Conservation (phyloP, 768 basidiomycete genomes). For the Rhizopogon roseolus region DNA sequence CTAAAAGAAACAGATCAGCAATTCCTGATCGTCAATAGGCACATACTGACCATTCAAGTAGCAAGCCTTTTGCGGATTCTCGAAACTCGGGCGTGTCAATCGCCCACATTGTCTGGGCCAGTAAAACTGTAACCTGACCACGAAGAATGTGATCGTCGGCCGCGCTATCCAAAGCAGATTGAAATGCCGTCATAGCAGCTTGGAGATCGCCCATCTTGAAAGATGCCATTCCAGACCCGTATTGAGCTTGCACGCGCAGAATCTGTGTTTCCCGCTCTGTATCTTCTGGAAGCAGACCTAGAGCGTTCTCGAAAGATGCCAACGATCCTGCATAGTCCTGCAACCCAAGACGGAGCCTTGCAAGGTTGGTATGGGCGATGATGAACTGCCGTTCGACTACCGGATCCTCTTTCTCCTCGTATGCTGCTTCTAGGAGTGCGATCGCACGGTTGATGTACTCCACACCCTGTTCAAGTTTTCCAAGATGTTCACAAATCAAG, state of each 20-base stretch:
- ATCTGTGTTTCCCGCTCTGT: constrained; percentile 31
- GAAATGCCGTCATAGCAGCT: constrained; percentile 60
- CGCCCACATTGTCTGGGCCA: constrained; percentile 86
- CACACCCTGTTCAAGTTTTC: constrained; percentile 58
- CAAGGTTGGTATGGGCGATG: constrained; percentile 79
- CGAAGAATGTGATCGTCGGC: constrained; percentile 43
- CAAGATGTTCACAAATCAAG: constrained; percentile 81
- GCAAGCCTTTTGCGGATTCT: constrained; percentile 71
- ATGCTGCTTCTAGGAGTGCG: constrained; percentile 72
- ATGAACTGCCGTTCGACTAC: constrained; percentile 74
- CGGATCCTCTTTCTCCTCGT: constrained; percentile 83
- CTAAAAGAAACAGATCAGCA: constrained; percentile 32
- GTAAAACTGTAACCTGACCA: constrained; percentile 70
- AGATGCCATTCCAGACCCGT: constrained; percentile 70
- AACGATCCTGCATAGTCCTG: constrained; percentile 56
- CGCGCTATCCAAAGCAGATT: constrained; percentile 57
- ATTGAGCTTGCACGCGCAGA: constrained; percentile 57
- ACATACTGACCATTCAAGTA: constrained; percentile 73
- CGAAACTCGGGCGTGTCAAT: constrained; percentile 69
- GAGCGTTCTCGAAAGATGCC: constrained; percentile 66
- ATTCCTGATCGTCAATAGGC: neutral
- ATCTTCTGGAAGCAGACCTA: constrained; percentile 62
- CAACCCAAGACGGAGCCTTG: constrained; percentile 63
- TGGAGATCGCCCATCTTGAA: constrained; percentile 62
- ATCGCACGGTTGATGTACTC: constrained; percentile 59